Conservation (phyloP, 2,329 filamentous ascomycete species). For the Pseudocercospora musae region DNA sequence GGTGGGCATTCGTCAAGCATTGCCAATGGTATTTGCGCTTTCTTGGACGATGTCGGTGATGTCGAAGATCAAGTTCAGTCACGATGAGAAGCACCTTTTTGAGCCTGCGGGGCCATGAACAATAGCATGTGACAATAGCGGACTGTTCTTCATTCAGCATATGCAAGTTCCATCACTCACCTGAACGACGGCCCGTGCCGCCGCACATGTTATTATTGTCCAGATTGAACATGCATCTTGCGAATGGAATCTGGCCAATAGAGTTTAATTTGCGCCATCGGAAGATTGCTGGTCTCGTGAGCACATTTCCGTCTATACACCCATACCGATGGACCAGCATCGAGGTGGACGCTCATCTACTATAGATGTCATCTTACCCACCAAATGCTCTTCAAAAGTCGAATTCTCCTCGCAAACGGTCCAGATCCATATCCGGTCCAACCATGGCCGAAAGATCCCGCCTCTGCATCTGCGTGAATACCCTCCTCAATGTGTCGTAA, state of each 20-base stretch:
- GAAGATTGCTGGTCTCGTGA: background rate
- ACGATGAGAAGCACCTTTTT: background rate
- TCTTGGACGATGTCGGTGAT: background rate
- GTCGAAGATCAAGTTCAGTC: background rate
- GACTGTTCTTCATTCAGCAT: background rate
- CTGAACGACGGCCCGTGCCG: background rate
- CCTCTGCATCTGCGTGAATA: constrained; percentile 95
- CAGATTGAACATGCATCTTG: background rate
- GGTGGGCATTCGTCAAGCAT: background rate
- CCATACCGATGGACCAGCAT: background rate
- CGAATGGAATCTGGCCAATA: background rate
- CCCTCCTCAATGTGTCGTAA: constrained; percentile 87
- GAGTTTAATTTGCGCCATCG: background rate
- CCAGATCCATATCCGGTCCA: constrained; percentile 84
- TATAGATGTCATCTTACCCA: background rate
- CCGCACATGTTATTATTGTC: background rate
- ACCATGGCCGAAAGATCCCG: constrained; percentile 85
- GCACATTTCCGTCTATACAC: background rate
- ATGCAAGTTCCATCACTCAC: background rate
- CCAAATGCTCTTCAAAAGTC: constrained; percentile 60
- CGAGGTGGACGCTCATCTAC: background rate
- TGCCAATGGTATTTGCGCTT: background rate
- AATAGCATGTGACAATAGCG: background rate
- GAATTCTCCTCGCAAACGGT: constrained; percentile 83
- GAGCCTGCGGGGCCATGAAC: background rate